Evolutionary conservation across 768 basidiomycete species (phyloP).

Genomic region (Suillus discolor): DNA sequence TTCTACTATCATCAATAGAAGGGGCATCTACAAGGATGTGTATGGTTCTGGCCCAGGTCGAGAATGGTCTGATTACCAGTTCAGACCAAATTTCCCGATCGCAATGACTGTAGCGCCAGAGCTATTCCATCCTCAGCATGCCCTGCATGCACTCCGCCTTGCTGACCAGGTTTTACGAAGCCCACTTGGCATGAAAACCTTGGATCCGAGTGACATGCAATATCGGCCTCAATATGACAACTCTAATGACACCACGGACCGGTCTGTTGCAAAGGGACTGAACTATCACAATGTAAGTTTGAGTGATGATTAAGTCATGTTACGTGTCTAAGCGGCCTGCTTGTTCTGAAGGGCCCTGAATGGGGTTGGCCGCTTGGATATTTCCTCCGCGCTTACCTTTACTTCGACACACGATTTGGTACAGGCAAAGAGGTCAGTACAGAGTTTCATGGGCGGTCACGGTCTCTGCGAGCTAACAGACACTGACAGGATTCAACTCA

Average conservation of each 20-base stretch:
- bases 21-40: conserved; percentile 99
- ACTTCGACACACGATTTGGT: conserved; percentile 79
- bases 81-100: conserved; percentile 91
- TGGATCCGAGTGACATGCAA: conserved; percentile 85
- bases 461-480: not conserved
- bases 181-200: conserved; percentile 95
- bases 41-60: conserved; percentile 84
- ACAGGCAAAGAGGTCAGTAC: conserved; percentile 64
- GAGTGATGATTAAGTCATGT: conserved; percentile 10
- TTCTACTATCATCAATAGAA: conserved; percentile 72
- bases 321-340: conserved; percentile 18
- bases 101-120: conserved; percentile 98
- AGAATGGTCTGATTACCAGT: conserved; percentile 98
- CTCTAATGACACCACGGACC: conserved; percentile 86
- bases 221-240: conserved; percentile 95
- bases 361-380: conserved; percentile 97
- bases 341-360: conserved; percentile 69
- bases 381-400: conserved; percentile 89
- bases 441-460: conserved; percentile 10
- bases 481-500: conserved; percentile 57
- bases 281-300: conserved; percentile 86
- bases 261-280: conserved; percentile 84
- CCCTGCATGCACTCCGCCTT: conserved; percentile 76
- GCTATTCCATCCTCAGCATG: conserved; percentile 81
- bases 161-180: conserved; percentile 81